phyloP scores from a whole-genome alignment of 2,329 filamentous ascomycete genomes.

The Septoria linicola region DNA sequence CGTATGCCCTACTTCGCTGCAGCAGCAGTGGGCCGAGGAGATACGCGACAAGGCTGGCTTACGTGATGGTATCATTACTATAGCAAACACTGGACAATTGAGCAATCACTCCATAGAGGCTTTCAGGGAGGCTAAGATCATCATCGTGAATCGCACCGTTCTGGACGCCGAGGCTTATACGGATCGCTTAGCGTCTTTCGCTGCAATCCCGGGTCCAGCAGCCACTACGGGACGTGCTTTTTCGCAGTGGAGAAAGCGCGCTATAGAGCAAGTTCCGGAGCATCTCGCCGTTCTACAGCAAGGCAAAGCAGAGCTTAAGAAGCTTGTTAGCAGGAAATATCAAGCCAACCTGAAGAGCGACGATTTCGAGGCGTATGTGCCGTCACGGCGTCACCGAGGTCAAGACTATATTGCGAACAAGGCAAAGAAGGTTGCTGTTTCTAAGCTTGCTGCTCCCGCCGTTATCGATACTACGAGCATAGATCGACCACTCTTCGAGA shows the following conservation, averaged over 20 bases:
- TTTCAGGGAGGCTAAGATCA: conserved; percentile 52
- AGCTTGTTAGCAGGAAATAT: conserved; percentile 30
- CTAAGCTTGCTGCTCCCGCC: neutral
- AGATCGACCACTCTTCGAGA: conserved; percentile 49
- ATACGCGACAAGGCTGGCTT: conserved; percentile 49
- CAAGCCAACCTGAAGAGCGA: conserved; percentile 13
- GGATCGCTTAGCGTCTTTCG: conserved; percentile 46
- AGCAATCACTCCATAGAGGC: conserved; percentile 44
- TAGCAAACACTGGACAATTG: conserved; percentile 45
- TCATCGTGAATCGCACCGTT: conserved; percentile 56
- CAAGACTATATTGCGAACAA: conserved; percentile 27
- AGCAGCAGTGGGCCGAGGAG: conserved; percentile 59
- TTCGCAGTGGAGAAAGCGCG: conserved; percentile 54
- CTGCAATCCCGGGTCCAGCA: conserved; percentile 21
- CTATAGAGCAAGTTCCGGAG: conserved; percentile 43
- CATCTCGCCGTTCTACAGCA: conserved; percentile 43
- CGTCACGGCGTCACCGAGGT: conserved; percentile 36
- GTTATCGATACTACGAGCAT: conserved; percentile 19
- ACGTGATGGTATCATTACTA: conserved; percentile 42
- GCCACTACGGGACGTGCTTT: conserved; percentile 44
- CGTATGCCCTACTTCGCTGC: conserved; percentile 56
- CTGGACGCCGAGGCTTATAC: conserved; percentile 52
- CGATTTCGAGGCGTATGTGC: conserved; percentile 40
- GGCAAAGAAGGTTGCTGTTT: conserved; percentile 8
- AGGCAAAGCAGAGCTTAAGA: conserved; percentile 36